Conservation (phyloP, 2,329 filamentous ascomycete species). For the Verticillium klebahnii region DNA sequence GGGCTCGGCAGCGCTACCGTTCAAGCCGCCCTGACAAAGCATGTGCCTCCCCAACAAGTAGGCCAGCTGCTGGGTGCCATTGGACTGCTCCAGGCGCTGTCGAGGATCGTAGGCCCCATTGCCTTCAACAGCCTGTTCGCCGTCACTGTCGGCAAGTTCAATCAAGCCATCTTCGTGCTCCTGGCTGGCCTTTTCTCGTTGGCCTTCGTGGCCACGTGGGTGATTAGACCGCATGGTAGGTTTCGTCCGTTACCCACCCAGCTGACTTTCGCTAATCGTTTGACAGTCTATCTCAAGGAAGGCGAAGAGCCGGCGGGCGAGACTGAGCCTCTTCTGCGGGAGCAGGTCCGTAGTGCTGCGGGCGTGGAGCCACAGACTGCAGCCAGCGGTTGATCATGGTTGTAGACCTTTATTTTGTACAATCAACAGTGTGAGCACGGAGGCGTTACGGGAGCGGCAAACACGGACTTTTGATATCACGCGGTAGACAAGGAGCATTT, state of each 20-base stretch:
- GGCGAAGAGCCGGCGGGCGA: neutral
- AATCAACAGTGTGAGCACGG: neutral
- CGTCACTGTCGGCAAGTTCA: conserved; percentile 69
- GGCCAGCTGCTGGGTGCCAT: conserved; percentile 86
- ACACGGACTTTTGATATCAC: neutral
- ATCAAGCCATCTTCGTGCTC: conserved; percentile 79
- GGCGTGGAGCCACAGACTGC: neutral
- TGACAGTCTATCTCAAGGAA: conserved; percentile 10
- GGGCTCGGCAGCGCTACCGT: conserved; percentile 82
- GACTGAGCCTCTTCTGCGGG: neutral
- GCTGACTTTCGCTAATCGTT: neutral
- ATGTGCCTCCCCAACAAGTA: conserved; percentile 75
- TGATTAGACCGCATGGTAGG: conserved; percentile 72
- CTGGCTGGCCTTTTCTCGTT: conserved; percentile 62
- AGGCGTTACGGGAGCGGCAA: neutral
- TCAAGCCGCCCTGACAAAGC: conserved; percentile 82
- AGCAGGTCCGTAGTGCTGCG: neutral
- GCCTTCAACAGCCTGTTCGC: conserved; percentile 86
- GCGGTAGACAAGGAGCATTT: neutral
- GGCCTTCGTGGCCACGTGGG: conserved; percentile 62
- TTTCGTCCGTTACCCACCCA: conserved; percentile 13
- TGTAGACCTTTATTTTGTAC: neutral
- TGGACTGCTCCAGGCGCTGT: conserved; percentile 78
- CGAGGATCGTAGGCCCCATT: conserved; percentile 73
- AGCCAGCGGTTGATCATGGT: neutral